Base-by-base conservation (phyloP, 306 rosid species). In the Medicago lupulina region DNA sequence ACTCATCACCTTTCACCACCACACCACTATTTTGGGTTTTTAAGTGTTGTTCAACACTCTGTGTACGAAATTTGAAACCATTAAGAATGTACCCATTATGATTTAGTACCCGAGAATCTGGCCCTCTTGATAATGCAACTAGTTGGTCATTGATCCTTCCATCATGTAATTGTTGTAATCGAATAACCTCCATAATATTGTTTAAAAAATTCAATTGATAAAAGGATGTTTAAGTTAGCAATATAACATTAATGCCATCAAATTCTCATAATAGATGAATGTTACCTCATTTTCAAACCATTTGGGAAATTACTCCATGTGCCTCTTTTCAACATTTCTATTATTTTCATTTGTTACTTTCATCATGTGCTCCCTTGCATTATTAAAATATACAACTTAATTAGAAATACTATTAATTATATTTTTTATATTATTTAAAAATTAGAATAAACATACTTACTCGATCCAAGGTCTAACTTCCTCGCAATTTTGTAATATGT, bases 401-500 rank as follows among this genome's bases (percentile, higher is more conserved):
- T 13, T 15, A 60, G 40, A 60, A 60, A 25, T 25, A 25, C 28
- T 25, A 25, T 25, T 25, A 25, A 25, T 25, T 25, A 25, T 25
- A 1, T 1, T 25, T 9, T 28, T 13, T 4, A 31, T 12, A 60
- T 6, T 28, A 60, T 12, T 1, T 28, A 28, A 12, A 60, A 60
- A 8, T 60, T 14, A 12, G 17, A 4, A 14, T 28, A 41, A 9
- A 8, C 41, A 28, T 28, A 13, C 17, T 53, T 16, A 53, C 60
- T 53, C 60, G 8, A 53, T 53, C 60, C 59, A 53, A 6, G 60
- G 60, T 53, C 23, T 17, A 3, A 53, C 60, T 53, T 53, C 21
- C 17, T 53, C 60, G 16, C 60, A 53, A 53, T 53, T 53, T 53
- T 53, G 60, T 53, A 53, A 53, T 53, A 53, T 53, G 23, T 53